These are phyloP conservation scores for Calonectria henricotiae DNA, from an alignment of 2,329 filamentous ascomycete genomes.

Conservation along the genomic window DNA sequence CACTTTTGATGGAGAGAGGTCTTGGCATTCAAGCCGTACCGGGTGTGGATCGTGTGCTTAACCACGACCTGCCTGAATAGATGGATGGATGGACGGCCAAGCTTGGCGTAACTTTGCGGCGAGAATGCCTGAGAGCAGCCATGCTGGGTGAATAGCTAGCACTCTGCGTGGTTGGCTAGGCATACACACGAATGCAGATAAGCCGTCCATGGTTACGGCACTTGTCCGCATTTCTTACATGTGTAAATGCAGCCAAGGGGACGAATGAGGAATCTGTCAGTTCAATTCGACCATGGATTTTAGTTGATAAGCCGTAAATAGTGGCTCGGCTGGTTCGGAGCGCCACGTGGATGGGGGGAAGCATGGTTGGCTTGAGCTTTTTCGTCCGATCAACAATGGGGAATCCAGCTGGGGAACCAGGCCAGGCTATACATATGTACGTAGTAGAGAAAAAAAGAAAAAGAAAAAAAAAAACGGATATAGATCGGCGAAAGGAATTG, in stretches of 20 bases:
- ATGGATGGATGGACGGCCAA: neutral
- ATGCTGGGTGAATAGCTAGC: too few relatives aligned
- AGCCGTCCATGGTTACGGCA: neutral
- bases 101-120: constrained; percentile 1
- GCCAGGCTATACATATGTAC: too few relatives aligned
- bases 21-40: neutral
- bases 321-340: neutral
- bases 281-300: neutral
- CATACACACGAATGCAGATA: neutral
- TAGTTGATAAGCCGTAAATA: neutral
- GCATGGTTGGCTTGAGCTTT: neutral
- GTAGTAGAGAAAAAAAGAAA: too few relatives aligned
- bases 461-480: neutral
- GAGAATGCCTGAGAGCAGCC: neutral
- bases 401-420: too few relatives aligned
- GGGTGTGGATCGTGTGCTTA: neutral
- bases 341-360: neutral
- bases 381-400: too few relatives aligned
- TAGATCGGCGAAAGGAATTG: neutral
- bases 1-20: neutral
- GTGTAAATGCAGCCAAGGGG: too few relatives aligned
- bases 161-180: too few relatives aligned
- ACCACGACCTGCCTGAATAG: neutral
- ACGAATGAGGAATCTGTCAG: neutral
- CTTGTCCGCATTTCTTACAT: neutral